Conservation (phyloP, 495 filamentous ascomycete species). For the Podospora fimiseda region DNA sequence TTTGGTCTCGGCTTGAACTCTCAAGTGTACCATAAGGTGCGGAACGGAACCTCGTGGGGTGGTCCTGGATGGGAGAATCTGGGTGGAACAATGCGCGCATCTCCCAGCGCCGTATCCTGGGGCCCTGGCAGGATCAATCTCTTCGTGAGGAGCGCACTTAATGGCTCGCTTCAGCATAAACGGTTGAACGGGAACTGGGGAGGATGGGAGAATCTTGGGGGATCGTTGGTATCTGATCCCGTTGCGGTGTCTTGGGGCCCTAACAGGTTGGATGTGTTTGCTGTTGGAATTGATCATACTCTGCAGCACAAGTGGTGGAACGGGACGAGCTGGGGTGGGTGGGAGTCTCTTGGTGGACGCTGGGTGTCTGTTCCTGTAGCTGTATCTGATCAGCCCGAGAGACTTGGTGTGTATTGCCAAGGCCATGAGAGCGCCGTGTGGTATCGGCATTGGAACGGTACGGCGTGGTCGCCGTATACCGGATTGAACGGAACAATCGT, state of each 20-base stretch:
- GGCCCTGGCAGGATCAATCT: conserved; percentile 26
- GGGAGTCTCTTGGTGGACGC: conserved; percentile 17
- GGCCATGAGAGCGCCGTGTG: conserved; percentile 19
- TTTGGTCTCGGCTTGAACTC: conserved; percentile 28
- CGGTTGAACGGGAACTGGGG: conserved; percentile 30
- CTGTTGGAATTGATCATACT: conserved; percentile 13
- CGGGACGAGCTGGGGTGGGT: conserved; percentile 10
- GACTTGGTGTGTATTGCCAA: conserved; percentile 27
- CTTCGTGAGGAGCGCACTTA: conserved; percentile 14
- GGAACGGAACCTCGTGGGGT: neutral
- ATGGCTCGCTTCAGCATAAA: conserved; percentile 24
- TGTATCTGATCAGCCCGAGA: conserved; percentile 21
- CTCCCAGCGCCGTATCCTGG: conserved; percentile 15
- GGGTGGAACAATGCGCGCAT: conserved; percentile 16
- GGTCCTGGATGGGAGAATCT: conserved; percentile 22
- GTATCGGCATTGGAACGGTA: conserved; percentile 18
- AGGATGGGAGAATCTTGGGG: conserved; percentile 23
- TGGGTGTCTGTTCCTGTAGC: conserved; percentile 18
- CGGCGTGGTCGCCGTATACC: conserved; percentile 20
- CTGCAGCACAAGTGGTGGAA: conserved; percentile 22
- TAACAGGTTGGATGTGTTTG: conserved; percentile 22
- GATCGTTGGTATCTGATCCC: conserved; percentile 13
- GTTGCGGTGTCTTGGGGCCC: conserved; percentile 25
- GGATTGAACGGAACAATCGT: conserved; percentile 19
- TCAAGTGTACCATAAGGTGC: conserved; percentile 11